Evolutionary conservation across 345 rosid genomes (phyloP).

Genomic region (Chamaenerion angustifolium): DNA sequence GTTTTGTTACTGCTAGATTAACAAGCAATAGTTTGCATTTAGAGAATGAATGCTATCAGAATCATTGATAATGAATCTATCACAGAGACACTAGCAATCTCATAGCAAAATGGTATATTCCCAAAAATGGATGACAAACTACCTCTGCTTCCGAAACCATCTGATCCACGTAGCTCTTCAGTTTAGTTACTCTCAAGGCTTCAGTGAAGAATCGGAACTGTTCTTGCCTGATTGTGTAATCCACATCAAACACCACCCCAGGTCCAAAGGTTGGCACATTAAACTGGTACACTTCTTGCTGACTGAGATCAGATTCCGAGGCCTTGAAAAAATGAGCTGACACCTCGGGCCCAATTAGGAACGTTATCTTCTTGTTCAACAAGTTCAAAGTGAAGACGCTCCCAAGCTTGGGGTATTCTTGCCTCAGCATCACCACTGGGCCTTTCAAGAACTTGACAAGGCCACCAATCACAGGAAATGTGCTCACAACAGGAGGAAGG

Average conservation of each 20-base stretch:
- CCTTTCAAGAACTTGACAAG: slow-evolving; percentile 66
- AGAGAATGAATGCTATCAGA: too few species aligned
- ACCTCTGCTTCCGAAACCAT: slow-evolving; percentile 95
- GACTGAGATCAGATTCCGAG: slow-evolving; percentile 71
- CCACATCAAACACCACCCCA: slow-evolving; percentile 93
- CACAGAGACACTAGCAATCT: too few species aligned
- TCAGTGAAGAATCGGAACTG: slow-evolving; percentile 94
- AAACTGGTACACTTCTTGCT: slow-evolving; percentile 93
- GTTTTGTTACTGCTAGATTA: too few species aligned
- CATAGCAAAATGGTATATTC: background rate
- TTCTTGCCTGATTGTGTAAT: slow-evolving; percentile 77
- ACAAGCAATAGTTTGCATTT: too few species aligned
- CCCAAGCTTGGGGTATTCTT: slow-evolving; percentile 80
- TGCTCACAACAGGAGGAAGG: slow-evolving; percentile 56
- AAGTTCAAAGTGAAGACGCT: slow-evolving; percentile 76
- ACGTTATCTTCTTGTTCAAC: slow-evolving; percentile 67
- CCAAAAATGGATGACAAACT: background rate
- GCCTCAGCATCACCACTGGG: slow-evolving; percentile 67
- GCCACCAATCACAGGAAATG: slow-evolving; percentile 65
- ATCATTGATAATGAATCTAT: too few species aligned
- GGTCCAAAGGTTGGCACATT: slow-evolving; percentile 97
- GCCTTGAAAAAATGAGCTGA: slow-evolving; percentile 97
- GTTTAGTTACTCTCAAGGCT: slow-evolving; percentile 64
- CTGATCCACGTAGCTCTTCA: slow-evolving; percentile 86
- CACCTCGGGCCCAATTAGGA: slow-evolving; percentile 89